Conservation (phyloP, 805 yeast genomes). For the Saccharomycopsis olivae region DNA sequence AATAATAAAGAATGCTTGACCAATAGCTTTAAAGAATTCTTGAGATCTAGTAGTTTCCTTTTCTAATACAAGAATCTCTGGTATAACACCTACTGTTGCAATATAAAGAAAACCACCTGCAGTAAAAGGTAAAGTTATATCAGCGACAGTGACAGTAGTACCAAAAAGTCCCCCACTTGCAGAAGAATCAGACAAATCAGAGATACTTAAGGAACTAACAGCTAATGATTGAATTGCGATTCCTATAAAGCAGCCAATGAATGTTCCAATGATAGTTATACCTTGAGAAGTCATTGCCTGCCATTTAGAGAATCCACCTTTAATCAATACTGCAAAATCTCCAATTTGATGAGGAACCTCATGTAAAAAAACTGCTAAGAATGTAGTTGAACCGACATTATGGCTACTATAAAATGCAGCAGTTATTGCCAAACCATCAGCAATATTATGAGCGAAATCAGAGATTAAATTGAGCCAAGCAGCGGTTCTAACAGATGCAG, state of each 20-base stretch:
- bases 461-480: slow-evolving; percentile 60
- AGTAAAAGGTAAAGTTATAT: slow-evolving; percentile 55
- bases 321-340: slow-evolving; percentile 62
- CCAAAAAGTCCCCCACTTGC: slow-evolving; percentile 34
- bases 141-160: slow-evolving; percentile 39
- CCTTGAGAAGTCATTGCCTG: slow-evolving; percentile 61
- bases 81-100: slow-evolving; percentile 66
- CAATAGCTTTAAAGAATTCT: slow-evolving; percentile 30
- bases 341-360: slow-evolving; percentile 79
- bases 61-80: slow-evolving; percentile 47
- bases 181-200: not conserved
- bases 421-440: slow-evolving; percentile 69
- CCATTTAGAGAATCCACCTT: slow-evolving; percentile 56
- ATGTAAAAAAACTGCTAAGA: slow-evolving; percentile 62
- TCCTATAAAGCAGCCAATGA: slow-evolving; percentile 55
- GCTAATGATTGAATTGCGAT: slow-evolving; percentile 40
- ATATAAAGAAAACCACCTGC: slow-evolving; percentile 72
- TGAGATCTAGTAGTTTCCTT: slow-evolving; percentile 26
- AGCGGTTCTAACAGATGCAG: slow-evolving; percentile 31
- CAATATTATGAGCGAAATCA: slow-evolving; percentile 63
- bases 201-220: slow-evolving; percentile 2
- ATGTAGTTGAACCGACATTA: slow-evolving; percentile 55
- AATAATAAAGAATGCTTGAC: slow-evolving; percentile 39
- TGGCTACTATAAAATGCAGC: slow-evolving; percentile 56
- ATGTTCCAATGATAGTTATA: slow-evolving; percentile 54